Conservation (phyloP, 2,329 filamentous ascomycete species). For the Fusarium sp. region DNA sequence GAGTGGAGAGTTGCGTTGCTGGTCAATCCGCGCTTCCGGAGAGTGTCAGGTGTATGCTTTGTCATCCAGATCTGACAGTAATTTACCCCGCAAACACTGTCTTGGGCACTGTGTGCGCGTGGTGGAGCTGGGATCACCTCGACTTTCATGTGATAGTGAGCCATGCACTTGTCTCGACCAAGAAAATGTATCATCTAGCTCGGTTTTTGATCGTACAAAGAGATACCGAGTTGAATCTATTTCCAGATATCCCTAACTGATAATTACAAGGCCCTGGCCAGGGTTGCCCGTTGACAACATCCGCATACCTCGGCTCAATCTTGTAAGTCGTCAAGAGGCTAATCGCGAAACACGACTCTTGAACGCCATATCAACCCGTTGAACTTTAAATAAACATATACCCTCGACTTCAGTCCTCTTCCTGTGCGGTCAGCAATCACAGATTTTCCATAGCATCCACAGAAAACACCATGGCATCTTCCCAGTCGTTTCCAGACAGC, state of each 20-base stretch:
- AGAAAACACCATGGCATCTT: constrained; percentile 36
- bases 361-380: constrained; percentile 4
- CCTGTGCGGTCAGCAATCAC: neutral
- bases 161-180: neutral
- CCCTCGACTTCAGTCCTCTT: neutral
- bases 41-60: constrained; percentile 14
- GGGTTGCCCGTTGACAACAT: neutral
- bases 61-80: constrained; percentile 23
- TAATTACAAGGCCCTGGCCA: neutral
- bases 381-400: constrained; percentile 26
- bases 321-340: constrained; percentile 24
- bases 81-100: constrained; percentile 5
- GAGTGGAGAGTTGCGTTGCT: constrained; percentile 44
- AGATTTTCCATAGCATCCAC: neutral
- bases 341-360: constrained; percentile 8
- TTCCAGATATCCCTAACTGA: neutral
- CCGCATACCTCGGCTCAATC: constrained; percentile 18
- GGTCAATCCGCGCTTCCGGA: constrained; percentile 42
- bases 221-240: neutral
- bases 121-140: neutral
- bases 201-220: neutral
- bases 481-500: constrained; percentile 42
- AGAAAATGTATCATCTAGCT: neutral
- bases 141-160: constrained; percentile 21
- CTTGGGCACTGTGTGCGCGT: neutral